Conservation (phyloP, 2,329 filamentous ascomycete genomes). For the Trichoderma breve region DNA sequence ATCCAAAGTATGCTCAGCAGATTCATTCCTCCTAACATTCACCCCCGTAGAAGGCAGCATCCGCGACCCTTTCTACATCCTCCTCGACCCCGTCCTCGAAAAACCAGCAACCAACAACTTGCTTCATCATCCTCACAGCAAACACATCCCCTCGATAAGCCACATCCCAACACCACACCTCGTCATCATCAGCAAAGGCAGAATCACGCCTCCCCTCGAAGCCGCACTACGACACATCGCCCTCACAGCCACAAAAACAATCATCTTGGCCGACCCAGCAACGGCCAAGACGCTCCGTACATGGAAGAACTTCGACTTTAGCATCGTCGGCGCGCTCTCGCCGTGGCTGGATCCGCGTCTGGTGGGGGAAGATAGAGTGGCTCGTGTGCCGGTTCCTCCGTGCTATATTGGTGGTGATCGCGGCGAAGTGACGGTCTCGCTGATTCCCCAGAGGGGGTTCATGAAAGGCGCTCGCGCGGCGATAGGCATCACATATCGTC, state of each 20-base stretch:
- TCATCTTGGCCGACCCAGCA: constrained; percentile 64
- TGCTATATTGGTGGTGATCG: constrained; percentile 49
- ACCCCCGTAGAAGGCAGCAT: constrained; percentile 41
- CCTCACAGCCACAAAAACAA: constrained; percentile 49
- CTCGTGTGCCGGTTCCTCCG: constrained; percentile 53
- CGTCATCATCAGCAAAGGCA: constrained; percentile 46
- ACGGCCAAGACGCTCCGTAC: constrained; percentile 63
- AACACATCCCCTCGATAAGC: constrained; percentile 54
- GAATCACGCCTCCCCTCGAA: constrained; percentile 68
- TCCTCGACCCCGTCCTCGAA: constrained; percentile 70
- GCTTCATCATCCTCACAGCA: constrained; percentile 25
- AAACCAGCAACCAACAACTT: constrained; percentile 57
- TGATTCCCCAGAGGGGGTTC: constrained; percentile 60
- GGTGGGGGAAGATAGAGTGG: constrained; percentile 34
- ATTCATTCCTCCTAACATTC: constrained; percentile 64
- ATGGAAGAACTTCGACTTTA: constrained; percentile 66
- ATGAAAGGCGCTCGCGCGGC: constrained; percentile 62
- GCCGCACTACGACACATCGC: constrained; percentile 65
- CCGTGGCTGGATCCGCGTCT: constrained; percentile 45
- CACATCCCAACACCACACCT: constrained; percentile 45
- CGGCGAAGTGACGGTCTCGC: constrained; percentile 70
- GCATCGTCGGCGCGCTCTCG: constrained; percentile 45
- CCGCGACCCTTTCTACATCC: constrained; percentile 58
- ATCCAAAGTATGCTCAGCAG: constrained; percentile 62
- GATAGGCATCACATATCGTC: constrained; percentile 69